A percentile compares a stretch with the other conserved stretches of the same genome.
Conservation (phyloP, 805 yeast genomes). For the Osmozyma mogii region DNA sequence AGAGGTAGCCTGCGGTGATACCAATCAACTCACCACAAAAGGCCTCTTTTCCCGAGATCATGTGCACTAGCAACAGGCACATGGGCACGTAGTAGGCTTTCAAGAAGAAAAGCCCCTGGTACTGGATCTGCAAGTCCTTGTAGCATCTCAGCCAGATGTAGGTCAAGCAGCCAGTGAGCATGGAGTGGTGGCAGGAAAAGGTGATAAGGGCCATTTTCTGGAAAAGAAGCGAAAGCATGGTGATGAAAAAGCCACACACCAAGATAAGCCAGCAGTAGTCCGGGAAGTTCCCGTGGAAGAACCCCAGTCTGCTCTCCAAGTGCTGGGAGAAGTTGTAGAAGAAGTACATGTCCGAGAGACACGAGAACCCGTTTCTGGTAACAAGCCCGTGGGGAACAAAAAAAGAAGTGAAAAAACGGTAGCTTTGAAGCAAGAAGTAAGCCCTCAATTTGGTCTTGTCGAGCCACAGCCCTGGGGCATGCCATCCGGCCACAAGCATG, state of each 20-base stretch:
- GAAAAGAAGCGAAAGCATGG: slow-evolving; percentile 11
- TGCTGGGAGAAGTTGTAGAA: slow-evolving; percentile 51
- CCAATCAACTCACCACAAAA: slow-evolving; percentile 41
- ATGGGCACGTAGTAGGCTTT: slow-evolving; percentile 50
- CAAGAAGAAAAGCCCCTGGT: slow-evolving; percentile 44
- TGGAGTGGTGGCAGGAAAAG: slow-evolving; percentile 22
- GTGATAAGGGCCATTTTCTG: slow-evolving; percentile 5
- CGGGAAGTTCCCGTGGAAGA: slow-evolving; percentile 42
- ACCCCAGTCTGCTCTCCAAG: slow-evolving; percentile 37
- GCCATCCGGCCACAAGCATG: slow-evolving; percentile 5
- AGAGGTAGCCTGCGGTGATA: slow-evolving; percentile 47
- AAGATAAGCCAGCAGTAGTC: slow-evolving; percentile 51
- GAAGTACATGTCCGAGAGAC: slow-evolving; percentile 45
- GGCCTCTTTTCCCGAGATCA: slow-evolving; percentile 36
- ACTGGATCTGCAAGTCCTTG: slow-evolving; percentile 45
- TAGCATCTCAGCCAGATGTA: slow-evolving; percentile 56
- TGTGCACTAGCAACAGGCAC: slow-evolving; percentile 23
- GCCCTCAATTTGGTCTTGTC: neutral
- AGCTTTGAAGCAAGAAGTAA: too few species aligned
- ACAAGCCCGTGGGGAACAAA: slow-evolving; percentile 33
- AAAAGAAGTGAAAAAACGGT: slow-evolving; percentile 44
- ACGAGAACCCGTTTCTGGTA: slow-evolving; percentile 17
- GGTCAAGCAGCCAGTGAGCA: slow-evolving; percentile 47
- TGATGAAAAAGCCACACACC: slow-evolving; percentile 40
- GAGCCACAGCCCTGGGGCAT: neutral